Evolutionary conservation across 306 rosid genomes (phyloP).

Genomic region (Fragaria ananassa): DNA sequence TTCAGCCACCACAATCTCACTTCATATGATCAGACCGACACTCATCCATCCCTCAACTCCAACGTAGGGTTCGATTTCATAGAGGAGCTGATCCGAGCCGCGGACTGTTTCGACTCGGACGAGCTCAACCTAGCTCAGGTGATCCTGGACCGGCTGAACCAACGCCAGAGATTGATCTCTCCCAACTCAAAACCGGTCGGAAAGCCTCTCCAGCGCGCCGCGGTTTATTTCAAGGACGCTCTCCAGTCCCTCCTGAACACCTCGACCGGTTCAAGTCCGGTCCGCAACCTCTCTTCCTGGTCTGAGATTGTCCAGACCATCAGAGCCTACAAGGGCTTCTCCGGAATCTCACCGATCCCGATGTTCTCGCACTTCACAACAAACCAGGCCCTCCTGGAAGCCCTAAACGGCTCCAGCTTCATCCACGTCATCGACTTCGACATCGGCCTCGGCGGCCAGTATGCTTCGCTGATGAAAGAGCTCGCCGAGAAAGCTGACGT

Average conservation of each 20-base stretch:
- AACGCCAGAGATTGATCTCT: conserved; percentile 44
- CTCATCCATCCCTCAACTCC: conserved; percentile 24
- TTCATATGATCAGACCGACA: conserved; percentile 17
- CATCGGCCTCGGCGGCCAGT: conserved; percentile 77
- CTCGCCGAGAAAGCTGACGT: conserved; percentile 57
- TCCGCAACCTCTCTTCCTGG: conserved; percentile 43
- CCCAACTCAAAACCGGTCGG: conserved; percentile 27
- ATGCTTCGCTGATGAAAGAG: conserved; percentile 84
- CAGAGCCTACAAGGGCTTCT: conserved; percentile 63
- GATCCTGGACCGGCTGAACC: conserved; percentile 73
- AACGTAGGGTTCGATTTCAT: conserved; percentile 51
- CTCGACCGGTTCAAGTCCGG: conserved; percentile 34
- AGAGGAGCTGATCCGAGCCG: conserved; percentile 68
- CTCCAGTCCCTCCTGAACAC: conserved; percentile 65
- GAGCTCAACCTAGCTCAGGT: conserved; percentile 54
- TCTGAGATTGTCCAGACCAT: conserved; percentile 71
- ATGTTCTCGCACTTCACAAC: conserved; percentile 87
- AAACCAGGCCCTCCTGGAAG: conserved; percentile 82
- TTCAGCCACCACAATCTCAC: conserved; percentile 25
- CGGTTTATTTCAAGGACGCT: conserved; percentile 73
- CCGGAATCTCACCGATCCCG: conserved; percentile 66
- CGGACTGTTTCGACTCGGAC: conserved; percentile 73
- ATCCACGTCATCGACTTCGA: conserved; percentile 83
- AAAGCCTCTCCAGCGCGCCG: conserved; percentile 62
- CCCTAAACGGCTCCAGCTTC: conserved; percentile 41